Conservation (phyloP, 345 rosid species). For the Toxicodendron radicans region DNA sequence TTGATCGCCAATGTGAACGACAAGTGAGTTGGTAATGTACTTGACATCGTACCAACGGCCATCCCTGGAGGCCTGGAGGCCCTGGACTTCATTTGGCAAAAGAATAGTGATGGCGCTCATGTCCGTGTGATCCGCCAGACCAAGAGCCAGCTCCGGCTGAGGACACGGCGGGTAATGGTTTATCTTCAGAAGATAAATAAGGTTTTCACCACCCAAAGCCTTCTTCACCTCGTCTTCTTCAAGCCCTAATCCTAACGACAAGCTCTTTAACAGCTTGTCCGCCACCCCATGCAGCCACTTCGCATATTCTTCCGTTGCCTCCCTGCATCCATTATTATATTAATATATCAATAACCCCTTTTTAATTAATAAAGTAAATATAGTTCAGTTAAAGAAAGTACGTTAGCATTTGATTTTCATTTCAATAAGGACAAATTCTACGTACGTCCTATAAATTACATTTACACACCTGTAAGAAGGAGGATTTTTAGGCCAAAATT, state of each 20-base stretch:
- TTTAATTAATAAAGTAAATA: no score
- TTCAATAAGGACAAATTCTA: no score
- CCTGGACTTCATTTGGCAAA: conserved; percentile 29
- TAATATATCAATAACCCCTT: no score
- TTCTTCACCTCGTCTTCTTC: conserved; percentile 15
- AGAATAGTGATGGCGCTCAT: conserved; percentile 32
- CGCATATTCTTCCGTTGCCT: conserved; percentile 30
- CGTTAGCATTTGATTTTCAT: no score
- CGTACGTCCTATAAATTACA: no score
- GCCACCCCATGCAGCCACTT: conserved; percentile 20
- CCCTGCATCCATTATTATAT: conserved; percentile 6
- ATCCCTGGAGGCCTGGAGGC: conserved; percentile 34
- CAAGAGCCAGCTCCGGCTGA: conserved; percentile 26
- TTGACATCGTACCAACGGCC: conserved; percentile 32
- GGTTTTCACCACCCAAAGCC: conserved; percentile 23
- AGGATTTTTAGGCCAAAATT: conserved; percentile 22
- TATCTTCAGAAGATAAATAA: conserved; percentile 28
- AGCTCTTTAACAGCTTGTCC: conserved; percentile 17
- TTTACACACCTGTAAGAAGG: conserved; percentile 4
- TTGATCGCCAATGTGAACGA: conserved; percentile 34
- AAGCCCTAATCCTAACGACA: conserved; percentile 28
- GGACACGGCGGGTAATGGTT: conserved; percentile 38
- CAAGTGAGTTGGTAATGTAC: conserved; percentile 20
- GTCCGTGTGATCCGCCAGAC: conserved; percentile 33
- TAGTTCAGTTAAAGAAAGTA: no score